Conservation (phyloP, 2,329 filamentous ascomycete genomes). For the Monosporascus sp. region DNA sequence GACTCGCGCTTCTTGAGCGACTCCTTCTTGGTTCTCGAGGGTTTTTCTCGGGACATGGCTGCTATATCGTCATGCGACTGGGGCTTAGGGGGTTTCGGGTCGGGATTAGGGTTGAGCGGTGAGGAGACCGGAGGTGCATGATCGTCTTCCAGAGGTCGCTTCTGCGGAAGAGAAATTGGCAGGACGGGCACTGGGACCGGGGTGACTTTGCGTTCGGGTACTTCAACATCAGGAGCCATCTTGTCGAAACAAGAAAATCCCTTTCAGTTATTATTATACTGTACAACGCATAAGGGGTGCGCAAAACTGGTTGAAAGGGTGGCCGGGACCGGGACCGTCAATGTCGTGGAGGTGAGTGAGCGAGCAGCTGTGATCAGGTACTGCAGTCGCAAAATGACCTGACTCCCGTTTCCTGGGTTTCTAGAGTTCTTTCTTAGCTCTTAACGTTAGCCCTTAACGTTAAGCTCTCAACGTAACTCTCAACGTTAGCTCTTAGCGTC, state of each 20-base stretch:
- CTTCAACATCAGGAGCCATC: constrained; percentile 26
- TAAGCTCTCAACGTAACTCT: too few relatives aligned
- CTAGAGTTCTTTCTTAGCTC: too few relatives aligned
- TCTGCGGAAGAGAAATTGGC: constrained; percentile 52
- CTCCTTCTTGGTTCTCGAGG: constrained; percentile 57
- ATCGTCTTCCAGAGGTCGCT: constrained; percentile 62
- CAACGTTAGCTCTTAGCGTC: too few relatives aligned
- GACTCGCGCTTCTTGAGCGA: constrained; percentile 64
- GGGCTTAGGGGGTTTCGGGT: constrained; percentile 31
- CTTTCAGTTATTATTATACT: neutral
- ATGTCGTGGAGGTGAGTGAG: too few relatives aligned
- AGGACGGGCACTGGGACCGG: constrained; percentile 21
- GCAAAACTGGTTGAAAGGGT: neutral
- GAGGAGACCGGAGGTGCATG: constrained; percentile 68
- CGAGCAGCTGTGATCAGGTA: too few relatives aligned
- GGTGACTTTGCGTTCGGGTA: constrained; percentile 24
- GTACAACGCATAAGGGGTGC: neutral
- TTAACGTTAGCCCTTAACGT: too few relatives aligned
- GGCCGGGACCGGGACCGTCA: too few relatives aligned
- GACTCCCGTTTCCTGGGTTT: too few relatives aligned
- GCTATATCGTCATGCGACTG: constrained; percentile 32
- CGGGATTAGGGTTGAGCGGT: constrained; percentile 65
- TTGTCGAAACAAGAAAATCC: neutral
- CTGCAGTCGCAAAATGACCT: too few relatives aligned
- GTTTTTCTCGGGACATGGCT: constrained; percentile 41